A percentile compares a stretch with the other conserved stretches of the same genome.
phyloP scores from a whole-genome alignment of 2,329 filamentous ascomycete genomes.

The Zarea fungicola region DNA sequence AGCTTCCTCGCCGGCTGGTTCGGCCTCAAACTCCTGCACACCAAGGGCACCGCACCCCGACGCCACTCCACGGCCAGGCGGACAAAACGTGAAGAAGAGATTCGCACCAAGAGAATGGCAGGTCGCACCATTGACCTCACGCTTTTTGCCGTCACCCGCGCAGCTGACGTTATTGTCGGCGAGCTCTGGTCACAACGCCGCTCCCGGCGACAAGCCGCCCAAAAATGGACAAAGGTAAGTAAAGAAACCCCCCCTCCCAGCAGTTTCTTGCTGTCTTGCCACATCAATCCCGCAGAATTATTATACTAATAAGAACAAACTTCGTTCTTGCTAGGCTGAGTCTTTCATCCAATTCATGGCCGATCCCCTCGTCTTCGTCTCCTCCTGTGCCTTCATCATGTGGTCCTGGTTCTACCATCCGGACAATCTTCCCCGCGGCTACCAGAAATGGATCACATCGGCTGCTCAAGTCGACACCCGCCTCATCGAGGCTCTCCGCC shows the following conservation, averaged over 20 bases:
- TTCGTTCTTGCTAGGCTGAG: conserved; percentile 22
- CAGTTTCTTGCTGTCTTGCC: background rate
- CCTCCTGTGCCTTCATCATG: conserved; percentile 73
- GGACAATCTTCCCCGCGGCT: conserved; percentile 62
- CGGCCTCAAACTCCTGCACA: conserved; percentile 53
- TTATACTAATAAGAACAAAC: background rate
- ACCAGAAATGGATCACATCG: conserved; percentile 76
- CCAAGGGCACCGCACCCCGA: conserved; percentile 30
- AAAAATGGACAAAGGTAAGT: conserved; percentile 44
- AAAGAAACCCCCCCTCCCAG: background rate
- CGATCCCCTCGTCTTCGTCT: conserved; percentile 67
- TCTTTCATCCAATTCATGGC: conserved; percentile 33
- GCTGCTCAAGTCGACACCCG: conserved; percentile 71
- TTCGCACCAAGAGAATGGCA: conserved; percentile 35
- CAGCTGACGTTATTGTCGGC: conserved; percentile 65
- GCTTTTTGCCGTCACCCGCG: conserved; percentile 68
- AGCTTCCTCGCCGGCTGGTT: conserved; percentile 55
- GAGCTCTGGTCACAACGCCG: conserved; percentile 56
- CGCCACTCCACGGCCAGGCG: conserved; percentile 23
- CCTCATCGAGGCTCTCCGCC: conserved; percentile 67
- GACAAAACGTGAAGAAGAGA: background rate
- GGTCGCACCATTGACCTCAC: conserved; percentile 78
- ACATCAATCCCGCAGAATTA: too few relatives aligned
- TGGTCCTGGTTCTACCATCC: conserved; percentile 83
- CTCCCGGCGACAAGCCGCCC: conserved; percentile 36